Conservation (phyloP, 2,329 filamentous ascomycete species). For the Ceratocystis papillata region DNA sequence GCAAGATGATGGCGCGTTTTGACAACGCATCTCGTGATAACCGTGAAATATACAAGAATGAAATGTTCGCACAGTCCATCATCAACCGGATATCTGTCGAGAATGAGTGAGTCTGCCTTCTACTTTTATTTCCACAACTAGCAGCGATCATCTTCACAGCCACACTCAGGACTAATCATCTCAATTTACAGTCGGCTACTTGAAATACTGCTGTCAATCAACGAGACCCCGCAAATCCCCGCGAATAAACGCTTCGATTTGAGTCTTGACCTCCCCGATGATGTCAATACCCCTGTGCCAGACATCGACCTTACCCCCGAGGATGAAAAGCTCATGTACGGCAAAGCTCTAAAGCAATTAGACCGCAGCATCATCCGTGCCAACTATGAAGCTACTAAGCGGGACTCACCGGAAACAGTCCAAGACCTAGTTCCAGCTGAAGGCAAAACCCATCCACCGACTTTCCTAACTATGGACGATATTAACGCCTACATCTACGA, state of each 20-base stretch:
- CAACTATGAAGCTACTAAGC: conserved; percentile 44
- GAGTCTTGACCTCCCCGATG: conserved; percentile 38
- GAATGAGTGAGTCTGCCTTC: conserved; percentile 61
- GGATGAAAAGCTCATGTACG: conserved; percentile 35
- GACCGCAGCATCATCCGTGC: conserved; percentile 43
- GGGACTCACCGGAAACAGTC: conserved; percentile 50
- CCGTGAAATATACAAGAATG: conserved; percentile 69
- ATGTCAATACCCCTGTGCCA: conserved; percentile 31
- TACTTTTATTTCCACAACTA: conserved; percentile 1
- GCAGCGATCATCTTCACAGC: not conserved
- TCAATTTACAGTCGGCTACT: conserved; percentile 58
- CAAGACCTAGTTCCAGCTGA: conserved; percentile 42
- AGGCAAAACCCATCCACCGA: conserved; percentile 46
- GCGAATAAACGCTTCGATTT: conserved; percentile 65
- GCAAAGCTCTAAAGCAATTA: conserved; percentile 42
- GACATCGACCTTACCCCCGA: conserved; percentile 32
- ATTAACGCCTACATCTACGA: conserved; percentile 63
- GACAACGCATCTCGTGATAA: conserved; percentile 68
- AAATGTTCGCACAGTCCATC: conserved; percentile 68
- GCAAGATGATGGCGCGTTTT: conserved; percentile 74
- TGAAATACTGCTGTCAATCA: conserved; percentile 81
- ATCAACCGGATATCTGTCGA: conserved; percentile 78
- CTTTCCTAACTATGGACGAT: conserved; percentile 58
- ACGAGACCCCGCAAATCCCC: conserved; percentile 69
- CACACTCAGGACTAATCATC: conserved; percentile 25